phyloP scores from a whole-genome alignment of 2,329 filamentous ascomycete genomes.

The Shiraia sp. region DNA sequence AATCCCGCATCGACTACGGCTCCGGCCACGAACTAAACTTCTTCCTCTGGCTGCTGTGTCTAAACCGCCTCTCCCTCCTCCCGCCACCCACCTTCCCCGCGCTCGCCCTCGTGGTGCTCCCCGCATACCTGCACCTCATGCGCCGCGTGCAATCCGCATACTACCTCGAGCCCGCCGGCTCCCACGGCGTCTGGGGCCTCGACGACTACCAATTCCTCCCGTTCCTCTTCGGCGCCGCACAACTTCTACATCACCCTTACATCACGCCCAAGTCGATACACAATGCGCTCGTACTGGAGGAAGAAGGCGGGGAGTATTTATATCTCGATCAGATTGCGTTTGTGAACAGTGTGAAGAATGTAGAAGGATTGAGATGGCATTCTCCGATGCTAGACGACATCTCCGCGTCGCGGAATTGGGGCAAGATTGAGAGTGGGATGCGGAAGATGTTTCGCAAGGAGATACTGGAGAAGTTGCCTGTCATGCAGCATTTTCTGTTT shows the following conservation, averaged over 20 bases:
- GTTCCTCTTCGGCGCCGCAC: constrained; percentile 55
- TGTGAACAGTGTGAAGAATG: constrained; percentile 95
- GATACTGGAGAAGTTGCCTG: constrained; percentile 88
- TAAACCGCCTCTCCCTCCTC: constrained; percentile 76
- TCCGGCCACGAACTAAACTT: constrained; percentile 98
- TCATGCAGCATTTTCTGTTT: constrained; percentile 99
- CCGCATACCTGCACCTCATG: constrained; percentile 83
- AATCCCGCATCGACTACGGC: constrained; percentile 83
- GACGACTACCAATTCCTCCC: constrained; percentile 60
- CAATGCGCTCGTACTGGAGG: constrained; percentile 83
- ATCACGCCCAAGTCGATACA: constrained; percentile 69
- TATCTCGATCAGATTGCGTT: constrained; percentile 93
- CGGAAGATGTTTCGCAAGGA: constrained; percentile 94
- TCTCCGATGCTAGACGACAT: constrained; percentile 99
- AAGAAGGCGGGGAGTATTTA: constrained; percentile 79
- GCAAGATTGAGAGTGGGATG: constrained; percentile 94
- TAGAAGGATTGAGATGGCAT: constrained; percentile 93
- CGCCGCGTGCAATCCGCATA: constrained; percentile 86
- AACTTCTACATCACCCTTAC: constrained; percentile 68
- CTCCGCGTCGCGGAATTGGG: constrained; percentile 84
- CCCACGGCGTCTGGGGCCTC: constrained; percentile 57
- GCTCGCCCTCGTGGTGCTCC: constrained; percentile 77
- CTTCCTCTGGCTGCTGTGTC: constrained; percentile 91
- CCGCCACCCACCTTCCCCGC: constrained; percentile 68
- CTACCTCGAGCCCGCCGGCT: constrained; percentile 80